Conservation (phyloP, 2,329 filamentous ascomycete genomes). For the Pochonia chlamydosporia region DNA sequence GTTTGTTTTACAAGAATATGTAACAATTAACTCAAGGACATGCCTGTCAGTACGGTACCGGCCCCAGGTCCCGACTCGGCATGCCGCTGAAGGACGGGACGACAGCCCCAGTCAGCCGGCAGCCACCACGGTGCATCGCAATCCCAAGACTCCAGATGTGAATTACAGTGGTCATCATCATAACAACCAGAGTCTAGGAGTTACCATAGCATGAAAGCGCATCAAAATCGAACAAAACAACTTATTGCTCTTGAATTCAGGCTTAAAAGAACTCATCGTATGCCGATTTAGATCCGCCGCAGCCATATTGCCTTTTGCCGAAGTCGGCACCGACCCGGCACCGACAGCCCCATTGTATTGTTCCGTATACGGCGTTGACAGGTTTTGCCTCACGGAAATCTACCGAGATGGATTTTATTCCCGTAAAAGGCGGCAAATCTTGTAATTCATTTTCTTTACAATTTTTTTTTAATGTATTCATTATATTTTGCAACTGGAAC, state of each 20-base stretch:
- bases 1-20: no score
- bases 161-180: no score
- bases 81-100: neutral
- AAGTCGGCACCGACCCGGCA: slow-evolving; percentile 19
- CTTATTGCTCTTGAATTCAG: no score
- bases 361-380: neutral
- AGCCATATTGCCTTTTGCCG: slow-evolving; percentile 10
- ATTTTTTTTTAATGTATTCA: neutral
- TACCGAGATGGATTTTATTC: neutral
- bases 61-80: neutral
- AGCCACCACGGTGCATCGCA: neutral
- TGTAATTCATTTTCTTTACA: neutral
- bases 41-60: no score
- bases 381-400: neutral
- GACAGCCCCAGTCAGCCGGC: neutral
- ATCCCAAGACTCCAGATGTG: no score
- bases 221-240: no score
- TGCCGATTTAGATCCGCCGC: neutral
- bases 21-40: no score
- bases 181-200: no score
- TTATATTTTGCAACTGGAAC: neutral
- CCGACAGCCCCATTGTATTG: neutral
- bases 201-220: no score
- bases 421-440: neutral
- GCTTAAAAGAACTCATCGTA: neutral